These are phyloP conservation scores for Dothistroma septosporum DNA, from an alignment of 2,329 filamentous ascomycete genomes.

Conservation along the genomic window DNA sequence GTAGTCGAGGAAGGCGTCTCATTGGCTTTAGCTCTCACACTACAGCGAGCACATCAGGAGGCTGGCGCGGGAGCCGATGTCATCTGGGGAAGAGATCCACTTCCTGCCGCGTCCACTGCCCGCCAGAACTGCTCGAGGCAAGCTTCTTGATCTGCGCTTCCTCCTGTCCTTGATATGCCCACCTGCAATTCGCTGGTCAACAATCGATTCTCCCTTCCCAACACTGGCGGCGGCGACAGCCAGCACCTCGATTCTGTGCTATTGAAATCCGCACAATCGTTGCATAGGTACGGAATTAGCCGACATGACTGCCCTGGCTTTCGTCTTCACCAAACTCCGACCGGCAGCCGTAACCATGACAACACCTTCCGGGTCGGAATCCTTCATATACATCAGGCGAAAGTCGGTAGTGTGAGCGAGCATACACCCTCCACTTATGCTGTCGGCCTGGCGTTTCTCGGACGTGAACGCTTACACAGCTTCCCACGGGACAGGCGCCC, in stretches of 20 bases:
- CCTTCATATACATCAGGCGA: background rate
- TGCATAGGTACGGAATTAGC: no score
- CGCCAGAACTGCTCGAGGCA: background rate
- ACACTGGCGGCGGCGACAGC: no score
- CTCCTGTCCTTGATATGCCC: background rate
- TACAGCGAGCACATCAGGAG: background rate
- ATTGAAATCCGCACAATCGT: background rate
- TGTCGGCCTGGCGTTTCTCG: no score
- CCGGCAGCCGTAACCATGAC: background rate
- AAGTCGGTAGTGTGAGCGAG: background rate
- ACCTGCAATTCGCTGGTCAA: no score
- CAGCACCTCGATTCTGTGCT: background rate
- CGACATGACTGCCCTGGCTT: background rate
- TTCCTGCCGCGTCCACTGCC: background rate
- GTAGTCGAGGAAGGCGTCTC: background rate
- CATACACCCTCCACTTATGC: background rate
- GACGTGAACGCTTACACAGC: no score
- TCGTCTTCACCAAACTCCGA: background rate
- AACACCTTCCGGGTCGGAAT: background rate
- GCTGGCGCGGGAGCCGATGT: background rate
- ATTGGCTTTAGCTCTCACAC: background rate
- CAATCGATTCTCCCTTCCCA: no score
- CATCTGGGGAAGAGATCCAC: background rate
- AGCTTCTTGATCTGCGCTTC: background rate
- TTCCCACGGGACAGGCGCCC: no score